phyloP scores from a whole-genome alignment of 768 basidiomycete species.

The Mycena galericulata region DNA sequence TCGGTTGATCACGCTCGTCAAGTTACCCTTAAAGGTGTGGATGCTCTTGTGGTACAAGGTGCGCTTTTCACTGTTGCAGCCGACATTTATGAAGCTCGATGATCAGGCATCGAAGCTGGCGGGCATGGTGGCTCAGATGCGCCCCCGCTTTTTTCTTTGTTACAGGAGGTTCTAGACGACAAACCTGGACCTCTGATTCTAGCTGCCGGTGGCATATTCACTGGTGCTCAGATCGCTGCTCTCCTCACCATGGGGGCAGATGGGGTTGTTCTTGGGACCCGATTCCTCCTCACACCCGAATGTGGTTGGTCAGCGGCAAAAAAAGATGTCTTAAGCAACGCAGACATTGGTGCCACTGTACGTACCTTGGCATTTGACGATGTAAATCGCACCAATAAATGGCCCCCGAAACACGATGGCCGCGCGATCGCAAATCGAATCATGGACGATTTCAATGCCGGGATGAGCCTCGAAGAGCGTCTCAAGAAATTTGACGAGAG shows the following conservation, averaged over 20 bases:
- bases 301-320: conserved; percentile 40
- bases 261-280: conserved; percentile 69
- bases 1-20: conserved; percentile 60
- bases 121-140: conserved; percentile 52
- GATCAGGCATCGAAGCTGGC: conserved; percentile 46
- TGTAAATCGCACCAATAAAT: conserved; percentile 51
- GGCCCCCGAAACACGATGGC: conserved; percentile 59
- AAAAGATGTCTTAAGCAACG: conserved; percentile 41
- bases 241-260: conserved; percentile 65
- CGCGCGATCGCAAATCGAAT: conserved; percentile 57
- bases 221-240: conserved; percentile 62
- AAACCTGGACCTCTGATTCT: conserved; percentile 58
- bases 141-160: conserved; percentile 62
- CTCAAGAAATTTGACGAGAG: conserved; percentile 44
- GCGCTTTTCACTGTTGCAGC: conserved; percentile 2
- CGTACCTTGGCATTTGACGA: conserved; percentile 59
- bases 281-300: conserved; percentile 68
- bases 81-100: background rate
- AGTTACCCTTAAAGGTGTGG: conserved; percentile 66
- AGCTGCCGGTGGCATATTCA: conserved; percentile 71
- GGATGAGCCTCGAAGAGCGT: conserved; percentile 47
- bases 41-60: conserved; percentile 78
- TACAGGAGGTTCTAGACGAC: conserved; percentile 56
- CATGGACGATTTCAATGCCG: conserved; percentile 45
- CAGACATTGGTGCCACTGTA: conserved; percentile 47